Evolutionary conservation across 176 grass and related monocot species (phyloP), one percentile per base, ranked within the genome.

Genomic region (Hsuehochloa calcarea): DNA sequence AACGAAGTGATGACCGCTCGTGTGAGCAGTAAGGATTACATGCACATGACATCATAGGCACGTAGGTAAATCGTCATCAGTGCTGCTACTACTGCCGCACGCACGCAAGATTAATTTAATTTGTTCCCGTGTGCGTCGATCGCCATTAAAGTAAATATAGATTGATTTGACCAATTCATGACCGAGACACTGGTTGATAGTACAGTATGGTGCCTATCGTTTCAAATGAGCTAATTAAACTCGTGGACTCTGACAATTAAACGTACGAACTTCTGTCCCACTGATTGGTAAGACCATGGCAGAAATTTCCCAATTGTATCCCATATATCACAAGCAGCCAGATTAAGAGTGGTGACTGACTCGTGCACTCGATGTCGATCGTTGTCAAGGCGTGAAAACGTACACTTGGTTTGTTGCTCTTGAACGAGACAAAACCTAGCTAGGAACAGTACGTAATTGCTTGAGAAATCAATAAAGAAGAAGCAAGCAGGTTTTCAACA

Each of bases 181-280:
- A 69, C 73, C 17, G 31, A 64, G 26, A 29, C 63, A 19, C 7
- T 0, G 6, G 13, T 16, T 1, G 13, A 14, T 31, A 15, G 16
- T 25, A 7, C 50, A 58, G 65, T 8, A 58, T 20, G 14, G 17
- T 27, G 27, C 52, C 46, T 20, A 52, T 16, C 12, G 51, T 47
- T 61, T 50, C 14, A 40, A 82, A 88, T 61, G 41, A 70, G 75
- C 19, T 77, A 58, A 77, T 58, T 47, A 82, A 49, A 20, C 71
- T 14, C 62, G 40, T 88, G 40, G 79, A 82, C 35, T 60, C 22
- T 47, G 8, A 8, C 4, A 15, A 51, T 39, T 19, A 17, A 13
- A 10, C 52, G 44, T 56, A 29, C 74, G 8, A 62, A n/a, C 22
- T 61, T 41, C 0, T 40, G n/a, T n/a, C 75, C 75, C 55, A 79